A percentile compares a stretch with the other conserved stretches of the same genome.
phyloP scores from a whole-genome alignment of 139 green algal genomes.

The Tetraselmis chui region DNA sequence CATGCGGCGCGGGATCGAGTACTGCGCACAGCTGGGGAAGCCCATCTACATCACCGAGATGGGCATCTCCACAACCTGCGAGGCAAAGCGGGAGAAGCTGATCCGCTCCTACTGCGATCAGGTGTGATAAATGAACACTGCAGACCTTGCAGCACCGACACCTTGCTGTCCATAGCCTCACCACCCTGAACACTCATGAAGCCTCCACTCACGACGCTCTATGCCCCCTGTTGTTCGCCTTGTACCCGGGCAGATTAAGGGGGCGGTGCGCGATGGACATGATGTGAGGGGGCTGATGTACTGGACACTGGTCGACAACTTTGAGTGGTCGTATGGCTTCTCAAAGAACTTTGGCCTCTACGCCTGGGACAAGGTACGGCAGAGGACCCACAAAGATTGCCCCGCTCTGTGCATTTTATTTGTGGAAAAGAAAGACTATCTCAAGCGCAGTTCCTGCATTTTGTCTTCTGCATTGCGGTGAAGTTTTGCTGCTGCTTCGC shows the following conservation, averaged over 20 bases:
- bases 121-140: too few species aligned
- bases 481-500: too few species aligned
- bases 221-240: too few species aligned
- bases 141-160: too few species aligned
- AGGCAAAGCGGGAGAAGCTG: not conserved
- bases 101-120: not conserved
- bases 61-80: conserved; percentile 5
- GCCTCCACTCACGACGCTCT: too few species aligned
- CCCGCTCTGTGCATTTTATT: too few species aligned
- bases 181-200: too few species aligned
- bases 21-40: not conserved
- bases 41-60: conserved; percentile 13
- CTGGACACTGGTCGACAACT: conserved; percentile 16
- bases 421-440: too few species aligned
- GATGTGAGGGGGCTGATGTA: conserved; percentile 14
- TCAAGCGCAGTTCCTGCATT: too few species aligned
- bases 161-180: too few species aligned
- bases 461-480: too few species aligned
- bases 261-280: conserved; percentile 8
- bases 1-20: conserved; percentile 2
- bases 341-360: not conserved
- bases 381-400: not conserved
- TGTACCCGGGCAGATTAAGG: conserved; percentile 5
- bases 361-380: not conserved
- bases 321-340: conserved; percentile 3